Conservation (phyloP, 179 eudicot species). For the Beta macrorhiza region DNA sequence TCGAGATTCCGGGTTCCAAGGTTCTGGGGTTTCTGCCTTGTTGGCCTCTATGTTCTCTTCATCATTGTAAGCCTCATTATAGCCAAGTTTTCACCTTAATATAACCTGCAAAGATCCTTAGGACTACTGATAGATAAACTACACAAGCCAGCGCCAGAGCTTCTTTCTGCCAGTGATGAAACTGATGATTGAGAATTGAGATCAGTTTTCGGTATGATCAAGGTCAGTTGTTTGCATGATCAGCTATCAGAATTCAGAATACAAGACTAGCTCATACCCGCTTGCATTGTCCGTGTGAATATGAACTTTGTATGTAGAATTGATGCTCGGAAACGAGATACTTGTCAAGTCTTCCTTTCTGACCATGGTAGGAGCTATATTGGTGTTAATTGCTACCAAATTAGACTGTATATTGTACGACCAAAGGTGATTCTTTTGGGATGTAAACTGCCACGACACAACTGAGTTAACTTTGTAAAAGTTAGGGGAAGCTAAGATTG, state of each 20-base stretch:
- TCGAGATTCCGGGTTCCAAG: conserved; percentile 81
- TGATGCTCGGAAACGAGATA: background rate
- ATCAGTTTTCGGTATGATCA: background rate
- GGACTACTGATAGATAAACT: background rate
- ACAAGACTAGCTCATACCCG: background rate
- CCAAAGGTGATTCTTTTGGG: conserved; percentile 20
- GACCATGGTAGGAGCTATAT: background rate
- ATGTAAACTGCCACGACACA: conserved; percentile 1
- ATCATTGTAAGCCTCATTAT: conserved; percentile 63
- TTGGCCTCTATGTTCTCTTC: conserved; percentile 75
- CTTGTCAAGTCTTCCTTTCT: background rate
- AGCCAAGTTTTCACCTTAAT: conserved; percentile 47
- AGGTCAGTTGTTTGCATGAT: background rate
- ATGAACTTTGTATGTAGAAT: background rate
- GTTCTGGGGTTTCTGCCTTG: conserved; percentile 98
- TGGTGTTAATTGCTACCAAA: background rate
- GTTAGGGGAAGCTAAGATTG: background rate
- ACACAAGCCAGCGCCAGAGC: too few species aligned
- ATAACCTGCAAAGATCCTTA: background rate
- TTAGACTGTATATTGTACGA: background rate
- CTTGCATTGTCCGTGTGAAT: background rate
- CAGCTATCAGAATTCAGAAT: background rate
- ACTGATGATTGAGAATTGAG: background rate
- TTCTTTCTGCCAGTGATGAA: background rate
- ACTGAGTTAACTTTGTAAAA: background rate